These are phyloP conservation scores for Cunninghamia lanceolata DNA, from an alignment of 75 land plant species.

Conservation along the genomic window DNA sequence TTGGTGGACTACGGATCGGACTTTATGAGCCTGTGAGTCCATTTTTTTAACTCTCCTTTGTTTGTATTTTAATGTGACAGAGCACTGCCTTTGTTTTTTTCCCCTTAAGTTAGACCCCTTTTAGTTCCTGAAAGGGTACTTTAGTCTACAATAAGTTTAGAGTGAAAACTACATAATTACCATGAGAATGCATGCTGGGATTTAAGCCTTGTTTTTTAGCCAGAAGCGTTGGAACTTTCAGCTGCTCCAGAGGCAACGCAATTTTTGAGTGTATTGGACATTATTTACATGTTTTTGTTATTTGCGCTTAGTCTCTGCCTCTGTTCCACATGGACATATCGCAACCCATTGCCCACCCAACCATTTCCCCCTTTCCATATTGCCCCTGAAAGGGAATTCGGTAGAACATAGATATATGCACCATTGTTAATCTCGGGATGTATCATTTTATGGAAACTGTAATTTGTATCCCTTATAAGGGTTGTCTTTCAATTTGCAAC, in stretches of 20 bases:
- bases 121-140: background rate
- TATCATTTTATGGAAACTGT: background rate
- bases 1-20: slow-evolving; percentile 94
- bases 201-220: background rate
- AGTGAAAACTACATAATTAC: background rate
- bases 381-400: background rate
- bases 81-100: background rate
- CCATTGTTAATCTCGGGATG: background rate
- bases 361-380: background rate
- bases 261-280: too few species aligned
- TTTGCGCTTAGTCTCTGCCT: background rate
- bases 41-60: background rate
- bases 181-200: background rate
- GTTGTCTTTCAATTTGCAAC: background rate
- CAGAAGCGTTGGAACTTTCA: background rate
- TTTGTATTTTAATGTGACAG: background rate
- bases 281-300: background rate
- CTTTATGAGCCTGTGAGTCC: slow-evolving; percentile 89
- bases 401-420: background rate
- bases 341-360: background rate
- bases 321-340: background rate
- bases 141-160: background rate
- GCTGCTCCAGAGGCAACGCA: too few species aligned
- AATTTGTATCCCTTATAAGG: background rate
- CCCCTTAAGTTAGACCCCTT: background rate